Evolutionary conservation across 495 filamentous ascomycete species (phyloP), one percentile per base, ranked within the genome.

Genomic region (Talaromyces nanjingensis): DNA sequence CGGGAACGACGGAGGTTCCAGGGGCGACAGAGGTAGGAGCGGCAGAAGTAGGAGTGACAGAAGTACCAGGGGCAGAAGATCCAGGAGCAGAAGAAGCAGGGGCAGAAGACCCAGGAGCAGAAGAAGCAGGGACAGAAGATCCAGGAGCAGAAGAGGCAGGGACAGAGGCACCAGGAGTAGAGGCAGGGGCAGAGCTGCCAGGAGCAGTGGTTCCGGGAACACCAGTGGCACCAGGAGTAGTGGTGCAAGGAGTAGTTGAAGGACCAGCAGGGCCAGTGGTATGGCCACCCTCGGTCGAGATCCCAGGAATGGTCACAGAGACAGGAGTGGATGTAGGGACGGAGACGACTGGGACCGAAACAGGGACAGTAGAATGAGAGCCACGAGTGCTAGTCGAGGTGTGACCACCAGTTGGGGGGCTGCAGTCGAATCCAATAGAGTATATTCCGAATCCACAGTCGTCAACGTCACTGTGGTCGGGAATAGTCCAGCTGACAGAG

Each of bases 401-500:
- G 63, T 67, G 14, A 60, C 58, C 63, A 74, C 74, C 22, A 65
- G 55, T 27, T 5, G 4, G 39, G 45, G 82, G 79, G 64, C 77
- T 81, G 82, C 93, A 97, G 78, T 93, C 84, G 71, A 96, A 97
- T 68, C 81, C 84, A 70, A 97, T 86, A 66, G 76, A 83, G 78
- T 90, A 88, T 67, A 96, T 85, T 65, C 86, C 86, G 69, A 96
- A 81, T 61, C 81, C 81, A 77, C 91, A 93, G 62, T 71, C 71
- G 47, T 77, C 72, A 39, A 75, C 68, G 53, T 78, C 72, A 65
- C 79, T 76, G 72, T 87, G 75, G 7, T 77, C 69, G 16, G 89
- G 89, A 69, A 91, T 85, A 73, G 90, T 81, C 70, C 96, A 86
- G 39, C 84, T 85, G 37, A 97, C 91, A 24, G 82, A 83, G 70